Percentiles rank a stretch among this genome's conserved stretches.
These are phyloP conservation scores for Trichomonas vaginalis DNA, from an alignment of 208 protist species.

Conservation along the genomic window DNA sequence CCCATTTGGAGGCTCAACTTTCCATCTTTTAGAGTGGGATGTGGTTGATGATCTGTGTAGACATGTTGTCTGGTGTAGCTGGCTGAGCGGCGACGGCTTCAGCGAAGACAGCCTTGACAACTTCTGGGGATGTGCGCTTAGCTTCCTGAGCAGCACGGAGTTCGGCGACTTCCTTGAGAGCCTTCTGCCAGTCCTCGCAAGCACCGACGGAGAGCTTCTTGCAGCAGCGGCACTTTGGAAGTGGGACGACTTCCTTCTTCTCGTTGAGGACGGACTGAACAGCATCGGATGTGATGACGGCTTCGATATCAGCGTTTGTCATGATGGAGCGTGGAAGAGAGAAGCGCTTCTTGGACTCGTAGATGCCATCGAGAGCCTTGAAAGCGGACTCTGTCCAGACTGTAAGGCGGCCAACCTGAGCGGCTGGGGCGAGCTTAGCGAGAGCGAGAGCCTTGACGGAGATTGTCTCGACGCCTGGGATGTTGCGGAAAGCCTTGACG, in stretches of 20 bases:
- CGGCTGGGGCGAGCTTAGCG: conserved; percentile 94
- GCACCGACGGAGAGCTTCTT: neutral
- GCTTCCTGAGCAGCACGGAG: neutral
- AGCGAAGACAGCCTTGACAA: neutral
- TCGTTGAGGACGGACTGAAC: conserved; percentile 39
- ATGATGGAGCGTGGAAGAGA: conserved; percentile 53
- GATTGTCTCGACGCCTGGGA: conserved; percentile 50
- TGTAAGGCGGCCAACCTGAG: conserved; percentile 91
- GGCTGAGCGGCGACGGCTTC: neutral
- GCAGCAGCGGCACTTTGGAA: neutral
- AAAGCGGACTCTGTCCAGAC: conserved; percentile 96
- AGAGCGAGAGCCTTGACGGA: conserved; percentile 80
- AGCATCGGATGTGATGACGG: conserved; percentile 65
- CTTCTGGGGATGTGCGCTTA: neutral
- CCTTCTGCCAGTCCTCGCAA: neutral
- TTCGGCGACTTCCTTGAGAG: neutral
- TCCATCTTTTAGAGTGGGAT: neutral
- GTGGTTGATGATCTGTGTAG: neutral
- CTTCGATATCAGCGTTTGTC: conserved; percentile 58
- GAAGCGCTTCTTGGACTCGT: conserved; percentile 69
- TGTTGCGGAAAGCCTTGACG: conserved; percentile 48
- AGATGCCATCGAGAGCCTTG: conserved; percentile 77
- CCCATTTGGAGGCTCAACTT: too few relatives aligned
- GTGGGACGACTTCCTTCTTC: neutral
- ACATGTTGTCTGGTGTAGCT: neutral